Percentiles rank a stretch among this genome's conserved stretches.
These are phyloP conservation scores for Candida berthetii DNA, from an alignment of 805 yeast genomes.

Conservation along the genomic window DNA sequence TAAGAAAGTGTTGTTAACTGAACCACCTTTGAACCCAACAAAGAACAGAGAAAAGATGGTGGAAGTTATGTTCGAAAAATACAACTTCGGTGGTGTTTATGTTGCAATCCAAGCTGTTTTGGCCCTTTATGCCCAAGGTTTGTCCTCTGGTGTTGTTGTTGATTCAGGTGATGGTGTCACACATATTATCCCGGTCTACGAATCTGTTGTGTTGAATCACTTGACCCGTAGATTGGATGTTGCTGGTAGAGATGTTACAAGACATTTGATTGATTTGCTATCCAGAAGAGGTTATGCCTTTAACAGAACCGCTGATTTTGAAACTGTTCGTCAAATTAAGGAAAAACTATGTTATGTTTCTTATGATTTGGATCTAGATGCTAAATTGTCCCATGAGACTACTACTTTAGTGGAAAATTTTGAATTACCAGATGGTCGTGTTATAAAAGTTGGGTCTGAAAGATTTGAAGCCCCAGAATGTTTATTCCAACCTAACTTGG, in stretches of 20 bases:
- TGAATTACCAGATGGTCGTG: conserved; percentile 95
- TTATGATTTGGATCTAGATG: conserved; percentile 87
- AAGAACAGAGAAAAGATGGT: conserved; percentile 89
- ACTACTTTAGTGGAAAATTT: conserved; percentile 87
- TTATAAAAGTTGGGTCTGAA: conserved; percentile 90
- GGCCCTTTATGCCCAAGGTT: conserved; percentile 95
- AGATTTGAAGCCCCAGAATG: conserved; percentile 97
- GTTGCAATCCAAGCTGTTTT: conserved; percentile 98
- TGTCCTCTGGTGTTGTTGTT: conserved; percentile 95
- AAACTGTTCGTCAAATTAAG: conserved; percentile 95
- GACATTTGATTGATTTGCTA: conserved; percentile 84
- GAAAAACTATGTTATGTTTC: conserved; percentile 95
- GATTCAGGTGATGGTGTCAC: conserved; percentile 99
- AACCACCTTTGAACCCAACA: conserved; percentile 96
- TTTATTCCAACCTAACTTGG: conserved; percentile 90
- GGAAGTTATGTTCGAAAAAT: conserved; percentile 87
- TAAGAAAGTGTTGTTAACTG: conserved; percentile 81
- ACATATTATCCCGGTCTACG: conserved; percentile 97
- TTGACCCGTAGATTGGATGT: conserved; percentile 89
- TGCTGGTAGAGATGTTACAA: conserved; percentile 98
- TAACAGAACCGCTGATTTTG: conserved; percentile 97
- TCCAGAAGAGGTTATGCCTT: conserved; percentile 97
- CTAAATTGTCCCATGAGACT: conserved; percentile 86
- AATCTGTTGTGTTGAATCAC: conserved; percentile 93
- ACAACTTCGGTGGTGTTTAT: conserved; percentile 86